Conservation (phyloP, 2,329 filamentous ascomycete species). For the Plectosphaerella sp. region DNA sequence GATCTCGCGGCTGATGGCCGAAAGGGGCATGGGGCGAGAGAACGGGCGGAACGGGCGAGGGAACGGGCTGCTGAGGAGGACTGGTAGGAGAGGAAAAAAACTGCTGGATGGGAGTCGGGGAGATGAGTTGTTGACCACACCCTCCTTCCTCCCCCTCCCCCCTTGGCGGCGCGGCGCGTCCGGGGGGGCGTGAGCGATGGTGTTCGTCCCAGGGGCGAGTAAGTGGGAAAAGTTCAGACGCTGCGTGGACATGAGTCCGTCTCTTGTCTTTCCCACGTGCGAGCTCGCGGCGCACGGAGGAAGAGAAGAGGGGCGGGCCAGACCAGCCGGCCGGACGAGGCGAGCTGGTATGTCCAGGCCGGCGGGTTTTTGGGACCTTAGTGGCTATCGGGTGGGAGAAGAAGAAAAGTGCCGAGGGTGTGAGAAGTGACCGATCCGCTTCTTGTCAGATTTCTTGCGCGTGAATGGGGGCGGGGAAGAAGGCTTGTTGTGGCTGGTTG, state of each 20-base stretch:
- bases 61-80: neutral
- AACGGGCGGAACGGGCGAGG: neutral
- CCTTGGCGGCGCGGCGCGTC: no score
- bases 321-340: no score
- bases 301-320: no score
- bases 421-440: neutral
- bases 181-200: no score
- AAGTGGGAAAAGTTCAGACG: neutral
- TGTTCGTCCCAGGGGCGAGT: no score
- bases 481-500: slow-evolving; percentile 8
- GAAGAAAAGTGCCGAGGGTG: neutral
- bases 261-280: neutral
- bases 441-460: slow-evolving; percentile 45
- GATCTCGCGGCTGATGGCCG: neutral
- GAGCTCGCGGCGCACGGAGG: neutral
- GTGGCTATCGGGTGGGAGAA: neutral
- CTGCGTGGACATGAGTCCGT: neutral
- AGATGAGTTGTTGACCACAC: neutral
- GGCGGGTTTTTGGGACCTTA: neutral
- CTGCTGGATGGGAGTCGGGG: neutral
- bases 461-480: slow-evolving; percentile 18
- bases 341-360: neutral
- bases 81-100: no score
- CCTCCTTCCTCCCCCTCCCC: neutral
- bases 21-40: neutral